A percentile compares a stretch with the other conserved stretches of the same genome.
Conservation (phyloP, 768 basidiomycete genomes). For the Trametes coccinea region DNA sequence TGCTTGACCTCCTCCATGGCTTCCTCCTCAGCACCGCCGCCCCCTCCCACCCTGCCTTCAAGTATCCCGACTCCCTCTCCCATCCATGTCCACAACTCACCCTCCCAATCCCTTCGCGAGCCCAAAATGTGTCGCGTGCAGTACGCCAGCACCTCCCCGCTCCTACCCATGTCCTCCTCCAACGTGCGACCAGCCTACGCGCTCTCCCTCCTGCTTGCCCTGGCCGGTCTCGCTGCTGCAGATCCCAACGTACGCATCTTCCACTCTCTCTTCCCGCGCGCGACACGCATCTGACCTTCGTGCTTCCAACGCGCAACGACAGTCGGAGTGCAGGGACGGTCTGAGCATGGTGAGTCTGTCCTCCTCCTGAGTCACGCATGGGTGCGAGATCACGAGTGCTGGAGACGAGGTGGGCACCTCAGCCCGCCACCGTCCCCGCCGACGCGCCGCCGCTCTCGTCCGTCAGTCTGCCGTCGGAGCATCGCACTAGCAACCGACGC, state of each 20-base stretch:
- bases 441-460: too few species aligned
- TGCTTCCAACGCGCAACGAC: neutral
- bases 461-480: neutral
- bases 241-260: constrained; percentile 3
- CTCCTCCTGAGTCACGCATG: neutral
- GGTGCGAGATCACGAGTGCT: neutral
- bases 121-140: too few species aligned
- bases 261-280: neutral
- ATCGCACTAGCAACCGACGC: too few species aligned
- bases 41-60: too few species aligned
- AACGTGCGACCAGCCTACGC: neutral
- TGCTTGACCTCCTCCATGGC: too few species aligned
- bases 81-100: too few species aligned
- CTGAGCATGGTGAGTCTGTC: constrained; percentile 10
- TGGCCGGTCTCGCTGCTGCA: neutral
- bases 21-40: too few species aligned
- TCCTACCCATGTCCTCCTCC: too few species aligned
- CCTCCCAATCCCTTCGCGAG: too few species aligned
- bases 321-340: constrained; percentile 10
- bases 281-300: neutral
- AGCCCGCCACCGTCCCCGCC: too few species aligned
- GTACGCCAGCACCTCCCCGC: too few species aligned
- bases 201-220: neutral
- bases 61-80: too few species aligned
- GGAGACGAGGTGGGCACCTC: neutral